These are phyloP conservation scores for Ophiostoma sp. DNA, from an alignment of 2,329 filamentous ascomycete species.

Conservation along the genomic window DNA sequence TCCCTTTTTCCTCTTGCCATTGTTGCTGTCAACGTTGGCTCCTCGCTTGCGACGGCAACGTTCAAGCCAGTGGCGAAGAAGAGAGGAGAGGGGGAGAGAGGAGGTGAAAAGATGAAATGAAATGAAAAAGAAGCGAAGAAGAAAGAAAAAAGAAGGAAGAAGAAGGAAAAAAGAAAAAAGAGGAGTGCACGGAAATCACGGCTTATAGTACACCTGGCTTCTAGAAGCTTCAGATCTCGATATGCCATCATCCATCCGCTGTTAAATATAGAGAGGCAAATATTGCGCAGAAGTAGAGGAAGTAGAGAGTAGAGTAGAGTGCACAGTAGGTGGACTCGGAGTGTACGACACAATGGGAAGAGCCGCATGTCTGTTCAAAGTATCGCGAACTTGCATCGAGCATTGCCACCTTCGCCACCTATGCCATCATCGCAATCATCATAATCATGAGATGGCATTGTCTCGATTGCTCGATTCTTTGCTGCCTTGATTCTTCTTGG, in stretches of 20 bases:
- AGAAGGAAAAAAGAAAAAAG: background rate
- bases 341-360: background rate
- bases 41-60: background rate
- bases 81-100: background rate
- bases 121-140: background rate
- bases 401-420: background rate
- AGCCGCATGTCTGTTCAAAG: background rate
- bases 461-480: background rate
- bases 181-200: no score
- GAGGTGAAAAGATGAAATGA: background rate
- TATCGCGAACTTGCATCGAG: background rate
- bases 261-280: constrained; percentile 7
- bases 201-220: background rate
- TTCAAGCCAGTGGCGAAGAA: background rate
- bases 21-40: background rate
- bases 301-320: background rate
- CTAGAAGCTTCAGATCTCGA: background rate
- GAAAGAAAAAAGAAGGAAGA: background rate
- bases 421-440: background rate
- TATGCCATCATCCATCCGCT: background rate
- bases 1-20: background rate
- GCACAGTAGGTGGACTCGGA: no score
- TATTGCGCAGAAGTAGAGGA: background rate
- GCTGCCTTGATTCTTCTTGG: background rate
- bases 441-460: background rate